A percentile compares a stretch with the other conserved stretches of the same genome.
These are phyloP conservation scores for Geotrichum europaeum DNA, from an alignment of 1,139 yeast species.

Conservation along the genomic window DNA sequence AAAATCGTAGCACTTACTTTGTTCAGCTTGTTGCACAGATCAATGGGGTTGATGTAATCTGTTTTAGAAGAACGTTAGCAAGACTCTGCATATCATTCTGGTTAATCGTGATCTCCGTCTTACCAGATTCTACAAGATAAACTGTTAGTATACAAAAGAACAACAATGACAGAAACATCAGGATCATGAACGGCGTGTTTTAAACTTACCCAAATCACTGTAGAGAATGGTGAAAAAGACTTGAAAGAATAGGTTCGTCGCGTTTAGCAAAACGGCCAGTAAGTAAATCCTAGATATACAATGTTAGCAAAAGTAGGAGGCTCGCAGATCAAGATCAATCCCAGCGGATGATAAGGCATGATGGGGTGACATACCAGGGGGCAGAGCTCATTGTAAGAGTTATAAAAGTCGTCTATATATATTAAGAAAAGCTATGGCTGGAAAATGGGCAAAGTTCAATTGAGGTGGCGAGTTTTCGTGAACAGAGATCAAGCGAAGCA, in stretches of 20 bases:
- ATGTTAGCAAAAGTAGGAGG: neutral
- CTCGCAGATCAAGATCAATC: neutral
- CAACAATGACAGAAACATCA: neutral
- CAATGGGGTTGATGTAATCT: slow-evolving; percentile 95
- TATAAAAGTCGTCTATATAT: neutral
- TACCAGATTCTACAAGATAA: slow-evolving; percentile 22
- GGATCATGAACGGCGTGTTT: neutral
- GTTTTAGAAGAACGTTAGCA: neutral
- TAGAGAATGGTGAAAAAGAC: slow-evolving; percentile 90
- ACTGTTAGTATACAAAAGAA: slow-evolving; percentile 3
- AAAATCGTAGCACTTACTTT: slow-evolving; percentile 35
- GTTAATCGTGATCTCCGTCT: neutral
- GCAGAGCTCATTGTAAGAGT: neutral
- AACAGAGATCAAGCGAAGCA: neutral
- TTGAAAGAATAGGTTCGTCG: slow-evolving; percentile 80
- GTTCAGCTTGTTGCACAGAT: slow-evolving; percentile 87
- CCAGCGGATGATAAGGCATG: neutral
- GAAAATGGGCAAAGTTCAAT: neutral
- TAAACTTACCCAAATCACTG: slow-evolving; percentile 73
- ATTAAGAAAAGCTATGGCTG: neutral
- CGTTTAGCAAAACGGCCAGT: slow-evolving; percentile 79
- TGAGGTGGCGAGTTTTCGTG: neutral
- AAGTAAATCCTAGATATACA: slow-evolving; percentile 23
- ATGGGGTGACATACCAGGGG: neutral
- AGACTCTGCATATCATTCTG: neutral